Percentiles rank a stretch among this genome's conserved stretches.
Conservation (phyloP, 1,284 basidiomycete genomes). For the Psilocybe mexicana region DNA sequence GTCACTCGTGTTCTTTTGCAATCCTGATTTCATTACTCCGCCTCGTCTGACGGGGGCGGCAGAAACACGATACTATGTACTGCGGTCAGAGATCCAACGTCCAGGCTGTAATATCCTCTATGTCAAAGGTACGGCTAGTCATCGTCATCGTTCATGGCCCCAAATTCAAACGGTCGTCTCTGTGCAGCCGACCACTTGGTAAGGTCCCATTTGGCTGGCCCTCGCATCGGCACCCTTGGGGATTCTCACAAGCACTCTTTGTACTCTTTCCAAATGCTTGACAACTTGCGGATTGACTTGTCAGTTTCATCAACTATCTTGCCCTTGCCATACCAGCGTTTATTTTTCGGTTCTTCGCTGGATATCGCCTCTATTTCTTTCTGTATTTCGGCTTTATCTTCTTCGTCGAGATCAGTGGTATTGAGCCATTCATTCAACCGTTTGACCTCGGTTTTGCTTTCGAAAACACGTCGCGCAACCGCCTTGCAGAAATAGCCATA, state of each 20-base stretch:
- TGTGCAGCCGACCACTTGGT: constrained; percentile 34
- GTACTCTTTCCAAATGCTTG: constrained; percentile 40
- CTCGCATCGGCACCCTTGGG: constrained; percentile 31
- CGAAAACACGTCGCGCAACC: constrained; percentile 36
- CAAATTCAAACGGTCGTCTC: constrained; percentile 31
- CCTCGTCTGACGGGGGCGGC: constrained; percentile 31
- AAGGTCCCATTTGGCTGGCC: constrained; percentile 38
- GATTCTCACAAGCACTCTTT: constrained; percentile 26
- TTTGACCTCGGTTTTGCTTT: constrained; percentile 34
- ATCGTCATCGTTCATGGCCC: constrained; percentile 15
- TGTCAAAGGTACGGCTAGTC: constrained; percentile 2
- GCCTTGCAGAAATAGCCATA: constrained; percentile 38
- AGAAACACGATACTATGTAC: constrained; percentile 20
- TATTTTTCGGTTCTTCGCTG: constrained; percentile 22
- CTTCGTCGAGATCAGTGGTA: constrained; percentile 27
- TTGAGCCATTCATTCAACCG: constrained; percentile 32
- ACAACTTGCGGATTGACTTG: constrained; percentile 26
- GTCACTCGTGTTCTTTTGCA: constrained; percentile 90
- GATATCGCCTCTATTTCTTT: constrained; percentile 15
- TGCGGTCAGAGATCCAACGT: too few relatives aligned
- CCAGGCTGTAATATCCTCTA: not conserved
- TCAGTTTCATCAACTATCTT: constrained; percentile 26
- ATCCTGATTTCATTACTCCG: constrained; percentile 61
- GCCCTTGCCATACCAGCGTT: constrained; percentile 32
- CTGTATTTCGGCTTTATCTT: not conserved